Conservation (phyloP, 257 asterid genomes). For the Nicotiana tabacum region DNA sequence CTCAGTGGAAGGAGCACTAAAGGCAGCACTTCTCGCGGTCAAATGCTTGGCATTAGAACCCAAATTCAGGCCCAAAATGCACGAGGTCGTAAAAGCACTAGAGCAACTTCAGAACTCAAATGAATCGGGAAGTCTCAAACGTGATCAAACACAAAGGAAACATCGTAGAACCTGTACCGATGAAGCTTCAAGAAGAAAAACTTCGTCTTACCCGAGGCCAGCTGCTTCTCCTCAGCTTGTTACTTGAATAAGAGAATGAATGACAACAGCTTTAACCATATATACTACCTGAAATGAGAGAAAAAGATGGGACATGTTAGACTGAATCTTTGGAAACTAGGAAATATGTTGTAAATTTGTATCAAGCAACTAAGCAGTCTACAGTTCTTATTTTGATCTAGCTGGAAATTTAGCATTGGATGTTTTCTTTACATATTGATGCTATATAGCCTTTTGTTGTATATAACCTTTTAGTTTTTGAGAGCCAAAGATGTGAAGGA, state of each 20-base stretch:
- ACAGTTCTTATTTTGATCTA: conserved; percentile 2
- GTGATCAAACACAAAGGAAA: conserved; percentile 36
- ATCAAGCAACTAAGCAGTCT: not conserved
- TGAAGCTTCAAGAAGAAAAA: conserved; percentile 26
- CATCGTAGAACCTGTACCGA: conserved; percentile 18
- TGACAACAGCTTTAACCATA: not conserved
- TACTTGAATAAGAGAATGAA: conserved; percentile 18
- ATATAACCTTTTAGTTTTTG: not conserved
- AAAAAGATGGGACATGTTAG: not conserved
- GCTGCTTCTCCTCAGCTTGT: conserved; percentile 29
- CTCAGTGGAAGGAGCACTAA: conserved; percentile 28
- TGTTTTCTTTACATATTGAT: not conserved
- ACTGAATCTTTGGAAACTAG: not conserved
- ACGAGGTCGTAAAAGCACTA: conserved; percentile 33
- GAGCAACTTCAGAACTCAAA: conserved; percentile 27
- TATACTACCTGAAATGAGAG: not conserved
- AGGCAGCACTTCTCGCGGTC: conserved; percentile 30
- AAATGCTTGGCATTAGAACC: conserved; percentile 34
- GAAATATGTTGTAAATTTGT: conserved; percentile 4
- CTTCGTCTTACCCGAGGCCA: conserved; percentile 50
- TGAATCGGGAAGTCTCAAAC: conserved; percentile 34
- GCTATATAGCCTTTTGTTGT: not conserved
- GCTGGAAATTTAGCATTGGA: not conserved
- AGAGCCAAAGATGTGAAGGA: not conserved
- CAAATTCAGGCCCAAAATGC: conserved; percentile 32